Base-by-base conservation (phyloP, 768 basidiomycete species). In the Termitomyces sp. region DNA sequence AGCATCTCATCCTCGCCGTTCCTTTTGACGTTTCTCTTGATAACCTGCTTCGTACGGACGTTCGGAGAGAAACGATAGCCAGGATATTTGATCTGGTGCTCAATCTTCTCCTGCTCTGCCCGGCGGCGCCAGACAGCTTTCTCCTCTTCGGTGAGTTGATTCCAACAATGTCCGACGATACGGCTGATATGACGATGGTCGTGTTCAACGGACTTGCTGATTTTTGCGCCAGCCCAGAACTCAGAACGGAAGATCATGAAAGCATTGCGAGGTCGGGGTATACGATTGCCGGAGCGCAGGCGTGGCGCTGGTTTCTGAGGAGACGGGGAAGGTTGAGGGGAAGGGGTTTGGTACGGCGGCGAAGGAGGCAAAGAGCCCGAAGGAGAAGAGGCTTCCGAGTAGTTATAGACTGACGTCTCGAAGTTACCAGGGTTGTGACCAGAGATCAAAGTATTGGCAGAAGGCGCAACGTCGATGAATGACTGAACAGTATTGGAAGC, bases 181-280 rank as follows among this genome's bases (percentile, higher is more conserved):
- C 82, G 79, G 50, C 83, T 84, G 67, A 86, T 83, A 60, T 83
- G 80, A 36, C 84, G 75, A 66, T 86, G 81, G 67, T 87, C 83
- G 63, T 75, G 77, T 67, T 87, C 85, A 64, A 85, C 74, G 20
- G 68, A 71, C n/a, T 75, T 73, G 54, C 65, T 70, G 61, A 84
- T 77, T 62, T 80, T 83, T 46, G 81, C 78, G 7, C 78, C 77
- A 4, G 81, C 79, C 45, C 83, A 82, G 55, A 88, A 85, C 59
- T 81, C 83, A 31, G 83, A 86, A 25, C 86, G 80, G 70, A 82
- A 87, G 69, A 87, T 80, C 78, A 87, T 92, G 79, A 94, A 96
- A 10, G 92, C 88, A 68, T 95, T 96, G 59, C 89, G 81, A 1
- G 93, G 93, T 14, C 92, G 86, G 37, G 86, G 86, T 42, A 93